Evolutionary conservation across 1,284 basidiomycete genomes (phyloP).

Genomic region (Cutaneotrichosporon spelunceum): DNA sequence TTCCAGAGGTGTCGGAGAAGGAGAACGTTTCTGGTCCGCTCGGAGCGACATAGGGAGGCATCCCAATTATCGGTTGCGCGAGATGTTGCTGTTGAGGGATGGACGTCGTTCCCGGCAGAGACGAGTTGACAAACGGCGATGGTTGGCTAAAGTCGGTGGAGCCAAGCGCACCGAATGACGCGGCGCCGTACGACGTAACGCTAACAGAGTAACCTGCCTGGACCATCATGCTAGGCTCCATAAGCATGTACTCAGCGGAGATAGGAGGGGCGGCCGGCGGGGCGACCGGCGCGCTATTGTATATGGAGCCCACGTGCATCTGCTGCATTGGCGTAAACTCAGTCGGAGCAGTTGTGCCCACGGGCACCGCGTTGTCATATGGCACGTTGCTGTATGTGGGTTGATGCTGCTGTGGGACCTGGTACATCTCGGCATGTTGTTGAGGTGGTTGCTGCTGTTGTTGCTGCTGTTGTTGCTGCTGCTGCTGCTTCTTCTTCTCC

Average conservation of each 20-base stretch:
- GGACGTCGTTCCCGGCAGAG: background rate
- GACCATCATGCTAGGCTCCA: slow-evolving; percentile 4
- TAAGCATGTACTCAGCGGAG: slow-evolving; percentile 1
- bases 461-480: background rate
- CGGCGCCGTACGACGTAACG: background rate
- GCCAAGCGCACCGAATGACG: background rate
- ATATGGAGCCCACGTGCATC: background rate
- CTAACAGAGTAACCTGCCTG: background rate
- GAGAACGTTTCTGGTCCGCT: slow-evolving; percentile 6
- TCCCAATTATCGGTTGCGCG: slow-evolving; percentile 21
- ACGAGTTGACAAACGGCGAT: slow-evolving; percentile 12
- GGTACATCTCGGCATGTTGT: background rate
- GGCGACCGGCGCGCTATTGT: background rate
- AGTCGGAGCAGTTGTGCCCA: background rate
- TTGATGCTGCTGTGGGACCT: background rate
- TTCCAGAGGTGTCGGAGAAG: background rate
- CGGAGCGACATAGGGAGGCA: slow-evolving; percentile 18
- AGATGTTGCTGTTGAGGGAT: background rate
- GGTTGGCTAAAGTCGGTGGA: slow-evolving; percentile 11
- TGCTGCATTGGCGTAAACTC: background rate
- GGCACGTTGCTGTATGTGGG: background rate
- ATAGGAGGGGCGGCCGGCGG: background rate
- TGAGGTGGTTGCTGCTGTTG: slow-evolving; percentile 1
- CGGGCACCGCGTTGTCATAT: background rate
- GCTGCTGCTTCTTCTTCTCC: slow-evolving; percentile 8